Conservation (phyloP, 2,329 filamentous ascomycete species). For the Chaetoscypha palmicola region DNA sequence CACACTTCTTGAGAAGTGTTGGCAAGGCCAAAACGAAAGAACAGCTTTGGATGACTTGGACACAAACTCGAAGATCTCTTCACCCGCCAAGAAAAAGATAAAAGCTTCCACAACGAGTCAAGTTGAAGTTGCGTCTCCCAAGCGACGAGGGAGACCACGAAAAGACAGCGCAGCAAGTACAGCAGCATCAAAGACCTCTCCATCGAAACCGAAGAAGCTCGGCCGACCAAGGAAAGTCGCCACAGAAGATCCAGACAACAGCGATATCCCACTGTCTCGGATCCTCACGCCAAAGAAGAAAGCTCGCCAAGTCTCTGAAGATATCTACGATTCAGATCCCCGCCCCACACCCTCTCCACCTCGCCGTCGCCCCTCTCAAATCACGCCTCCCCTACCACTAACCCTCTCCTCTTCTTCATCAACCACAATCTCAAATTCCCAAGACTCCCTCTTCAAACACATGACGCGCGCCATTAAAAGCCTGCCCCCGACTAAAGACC, state of each 20-base stretch:
- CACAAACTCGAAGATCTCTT: conserved; percentile 18
- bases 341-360: conserved; percentile 22
- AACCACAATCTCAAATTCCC: conserved; percentile 25
- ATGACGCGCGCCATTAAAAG: conserved; percentile 50
- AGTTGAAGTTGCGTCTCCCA: conserved; percentile 26
- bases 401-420: conserved; percentile 6
- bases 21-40: conserved; percentile 48
- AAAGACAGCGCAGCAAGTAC: conserved; percentile 29
- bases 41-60: conserved; percentile 22
- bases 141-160: conserved; percentile 37
- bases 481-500: conserved; percentile 43
- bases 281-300: conserved; percentile 18
- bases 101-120: neutral
- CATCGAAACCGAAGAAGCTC: conserved; percentile 13
- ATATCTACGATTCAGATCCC: conserved; percentile 46
- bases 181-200: conserved; percentile 4
- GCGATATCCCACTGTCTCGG: conserved; percentile 16
- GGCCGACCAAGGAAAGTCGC: conserved; percentile 12
- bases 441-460: conserved; percentile 41
- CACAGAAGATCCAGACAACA: conserved; percentile 17
- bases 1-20: conserved; percentile 61
- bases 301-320: too few species aligned
- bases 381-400: conserved; percentile 14
- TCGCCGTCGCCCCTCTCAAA: conserved; percentile 19
- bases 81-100: conserved; percentile 6